phyloP scores from a whole-genome alignment of 2,329 filamentous ascomycete genomes.

The Trichoderma hamatum region DNA sequence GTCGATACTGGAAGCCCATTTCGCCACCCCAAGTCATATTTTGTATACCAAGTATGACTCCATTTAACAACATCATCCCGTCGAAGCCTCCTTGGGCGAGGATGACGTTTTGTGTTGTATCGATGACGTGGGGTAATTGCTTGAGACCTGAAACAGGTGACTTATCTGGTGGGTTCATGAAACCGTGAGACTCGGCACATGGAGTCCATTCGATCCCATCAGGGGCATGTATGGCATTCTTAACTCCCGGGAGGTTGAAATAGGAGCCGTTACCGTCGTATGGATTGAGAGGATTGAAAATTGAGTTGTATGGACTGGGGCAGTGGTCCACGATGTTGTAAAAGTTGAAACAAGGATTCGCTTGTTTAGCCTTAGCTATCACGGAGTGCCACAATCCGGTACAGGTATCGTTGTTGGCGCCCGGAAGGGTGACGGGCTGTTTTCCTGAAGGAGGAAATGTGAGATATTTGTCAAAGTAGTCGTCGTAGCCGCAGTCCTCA shows the following conservation, averaged over 20 bases:
- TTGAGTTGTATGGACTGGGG: slow-evolving; percentile 61
- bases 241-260: slow-evolving; percentile 72
- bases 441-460: slow-evolving; percentile 68
- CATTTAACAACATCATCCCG: slow-evolving; percentile 68
- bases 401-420: slow-evolving; percentile 52
- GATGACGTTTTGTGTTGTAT: slow-evolving; percentile 71
- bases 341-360: slow-evolving; percentile 80
- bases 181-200: slow-evolving; percentile 26
- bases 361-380: slow-evolving; percentile 51
- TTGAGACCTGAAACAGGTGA: slow-evolving; percentile 52
- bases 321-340: slow-evolving; percentile 76
- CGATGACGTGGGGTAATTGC: slow-evolving; percentile 71
- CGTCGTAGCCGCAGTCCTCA: slow-evolving; percentile 63
- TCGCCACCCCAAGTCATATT: slow-evolving; percentile 79
- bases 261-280: slow-evolving; percentile 74
- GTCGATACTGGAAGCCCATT: slow-evolving; percentile 68
- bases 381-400: slow-evolving; percentile 60
- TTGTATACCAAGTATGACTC: slow-evolving; percentile 72
- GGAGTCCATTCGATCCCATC: slow-evolving; percentile 32
- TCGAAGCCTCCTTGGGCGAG: slow-evolving; percentile 74
- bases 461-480: slow-evolving; percentile 63
- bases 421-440: slow-evolving; percentile 55
- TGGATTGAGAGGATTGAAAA: slow-evolving; percentile 47
- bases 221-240: slow-evolving; percentile 68
- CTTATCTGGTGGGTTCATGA: no score